phyloP scores from a whole-genome alignment of 202 grass and related monocot species.

The Carex arenaria region DNA sequence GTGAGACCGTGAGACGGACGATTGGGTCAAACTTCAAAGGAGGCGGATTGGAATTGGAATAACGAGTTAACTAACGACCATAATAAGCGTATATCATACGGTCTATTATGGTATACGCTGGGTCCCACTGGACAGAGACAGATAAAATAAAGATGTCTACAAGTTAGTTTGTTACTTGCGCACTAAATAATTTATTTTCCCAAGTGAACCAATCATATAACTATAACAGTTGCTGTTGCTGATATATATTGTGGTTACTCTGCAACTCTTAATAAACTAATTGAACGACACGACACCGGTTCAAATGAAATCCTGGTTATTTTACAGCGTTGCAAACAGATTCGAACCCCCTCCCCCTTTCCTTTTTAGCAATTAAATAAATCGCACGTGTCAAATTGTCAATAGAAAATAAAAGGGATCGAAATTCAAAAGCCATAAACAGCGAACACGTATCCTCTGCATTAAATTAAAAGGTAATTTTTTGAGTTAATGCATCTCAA shows the following conservation, averaged over 20 bases:
- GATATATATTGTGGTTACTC: neutral
- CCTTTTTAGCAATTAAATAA: neutral
- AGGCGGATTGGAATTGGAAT: conserved; percentile 4
- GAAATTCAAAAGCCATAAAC: neutral
- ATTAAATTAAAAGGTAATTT: too few species aligned
- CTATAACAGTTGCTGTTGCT: neutral
- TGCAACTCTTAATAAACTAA: neutral
- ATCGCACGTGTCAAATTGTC: neutral
- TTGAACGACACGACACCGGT: neutral
- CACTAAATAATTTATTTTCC: neutral
- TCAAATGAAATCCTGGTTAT: too few species aligned
- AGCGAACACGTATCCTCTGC: neutral
- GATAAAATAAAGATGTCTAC: too few species aligned
- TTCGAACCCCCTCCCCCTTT: neutral
- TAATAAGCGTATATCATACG: neutral
- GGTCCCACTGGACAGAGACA: neutral
- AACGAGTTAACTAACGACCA: neutral
- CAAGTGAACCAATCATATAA: too few species aligned
- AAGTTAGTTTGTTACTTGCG: too few species aligned
- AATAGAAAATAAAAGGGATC: neutral
- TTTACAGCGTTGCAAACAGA: neutral
- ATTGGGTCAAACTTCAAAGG: conserved; percentile 35
- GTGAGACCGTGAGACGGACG: neutral
- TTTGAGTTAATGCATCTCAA: too few species aligned
- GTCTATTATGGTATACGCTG: too few species aligned